Percentiles rank a stretch among this genome's conserved stretches.
Conservation (phyloP, 176 grass and related monocot genomes). For the Aegilops bicornis region DNA sequence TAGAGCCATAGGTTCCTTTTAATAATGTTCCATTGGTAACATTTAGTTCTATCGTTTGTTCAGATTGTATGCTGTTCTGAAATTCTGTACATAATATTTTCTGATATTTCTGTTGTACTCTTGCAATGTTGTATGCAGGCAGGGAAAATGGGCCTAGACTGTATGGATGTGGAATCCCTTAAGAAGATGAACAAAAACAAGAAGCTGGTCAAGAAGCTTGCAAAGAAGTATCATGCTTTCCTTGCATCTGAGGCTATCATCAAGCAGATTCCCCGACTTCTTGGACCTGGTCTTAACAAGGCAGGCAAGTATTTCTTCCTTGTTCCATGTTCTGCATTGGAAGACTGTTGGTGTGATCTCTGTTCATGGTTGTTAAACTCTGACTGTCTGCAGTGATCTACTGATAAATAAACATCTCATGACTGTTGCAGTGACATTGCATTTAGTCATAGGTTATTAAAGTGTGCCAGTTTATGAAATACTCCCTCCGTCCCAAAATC, state of each 20-base stretch:
- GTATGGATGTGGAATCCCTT: constrained; percentile 85
- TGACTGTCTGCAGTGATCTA: neutral
- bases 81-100: neutral
- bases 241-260: constrained; percentile 90
- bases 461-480: neutral
- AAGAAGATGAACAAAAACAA: constrained; percentile 99
- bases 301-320: constrained; percentile 49
- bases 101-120: constrained; percentile 1
- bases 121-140: constrained; percentile 37
- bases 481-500: too few species aligned
- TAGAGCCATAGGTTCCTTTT: too few species aligned
- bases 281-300: constrained; percentile 96
- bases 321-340: neutral
- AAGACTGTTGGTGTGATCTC: neutral
- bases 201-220: constrained; percentile 91
- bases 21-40: neutral
- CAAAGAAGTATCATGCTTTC: constrained; percentile 94
- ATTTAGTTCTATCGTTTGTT: neutral
- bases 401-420: neutral
- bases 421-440: neutral
- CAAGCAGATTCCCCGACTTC: constrained; percentile 91
- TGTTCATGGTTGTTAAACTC: neutral
- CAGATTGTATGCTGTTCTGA: neutral
- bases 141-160: constrained; percentile 65
- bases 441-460: neutral